Conservation (phyloP, 2,329 filamentous ascomycete species). For the Claviceps sp. region DNA sequence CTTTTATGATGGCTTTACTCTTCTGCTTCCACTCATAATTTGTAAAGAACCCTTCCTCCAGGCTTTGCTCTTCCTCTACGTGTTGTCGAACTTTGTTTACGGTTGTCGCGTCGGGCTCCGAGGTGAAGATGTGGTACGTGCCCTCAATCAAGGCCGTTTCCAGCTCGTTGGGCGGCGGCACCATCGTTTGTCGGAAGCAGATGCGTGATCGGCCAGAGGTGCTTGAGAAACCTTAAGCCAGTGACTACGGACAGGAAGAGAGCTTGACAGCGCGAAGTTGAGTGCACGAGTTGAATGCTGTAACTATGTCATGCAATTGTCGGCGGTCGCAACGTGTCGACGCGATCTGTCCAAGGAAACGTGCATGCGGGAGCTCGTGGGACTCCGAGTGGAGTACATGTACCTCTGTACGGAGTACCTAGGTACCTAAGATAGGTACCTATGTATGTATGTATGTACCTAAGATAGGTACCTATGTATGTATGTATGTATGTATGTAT, state of each 20-base stretch:
- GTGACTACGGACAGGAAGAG: neutral
- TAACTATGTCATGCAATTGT: neutral
- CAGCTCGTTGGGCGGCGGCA: conserved; percentile 27
- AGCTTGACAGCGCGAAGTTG: neutral
- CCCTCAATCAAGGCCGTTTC: conserved; percentile 33
- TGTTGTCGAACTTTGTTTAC: conserved; percentile 44
- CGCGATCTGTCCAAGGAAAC: too few species aligned
- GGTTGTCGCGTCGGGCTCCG: conserved; percentile 32
- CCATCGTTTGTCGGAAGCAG: conserved; percentile 1
- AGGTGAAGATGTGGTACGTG: conserved; percentile 31
- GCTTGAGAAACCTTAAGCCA: too few species aligned
- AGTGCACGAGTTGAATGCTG: neutral
- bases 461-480: too few species aligned
- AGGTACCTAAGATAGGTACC: too few species aligned
- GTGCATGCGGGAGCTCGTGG: too few species aligned
- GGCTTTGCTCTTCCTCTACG: conserved; percentile 32
- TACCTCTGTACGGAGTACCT: too few species aligned
- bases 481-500: too few species aligned
- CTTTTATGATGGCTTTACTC: conserved; percentile 45
- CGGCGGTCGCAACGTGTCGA: too few species aligned
- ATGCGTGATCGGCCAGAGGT: neutral
- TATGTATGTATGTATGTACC: too few species aligned
- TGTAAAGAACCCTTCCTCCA: conserved; percentile 39
- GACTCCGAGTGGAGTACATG: too few species aligned
- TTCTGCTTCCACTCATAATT: conserved; percentile 39